Percentiles rank a stretch among this genome's conserved stretches.
Evolutionary conservation across 768 basidiomycete genomes (phyloP).

Genomic region (Tylopilus vinaceipallidus): DNA sequence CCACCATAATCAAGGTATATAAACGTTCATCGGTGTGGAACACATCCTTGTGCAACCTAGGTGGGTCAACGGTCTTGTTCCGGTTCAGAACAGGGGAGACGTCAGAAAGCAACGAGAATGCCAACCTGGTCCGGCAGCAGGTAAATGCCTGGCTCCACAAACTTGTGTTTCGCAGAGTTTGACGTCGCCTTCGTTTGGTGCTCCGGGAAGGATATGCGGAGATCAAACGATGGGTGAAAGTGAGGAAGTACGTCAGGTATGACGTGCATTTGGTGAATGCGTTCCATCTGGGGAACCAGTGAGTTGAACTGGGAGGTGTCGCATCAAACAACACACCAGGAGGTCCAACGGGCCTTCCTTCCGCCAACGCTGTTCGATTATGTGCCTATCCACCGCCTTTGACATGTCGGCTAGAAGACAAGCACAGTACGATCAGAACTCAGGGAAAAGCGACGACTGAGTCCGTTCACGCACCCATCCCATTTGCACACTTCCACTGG

Average conservation of each 20-base stretch:
- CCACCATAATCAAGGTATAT: constrained; percentile 88
- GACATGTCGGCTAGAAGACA: constrained; percentile 59
- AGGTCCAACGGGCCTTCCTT: constrained; percentile 81
- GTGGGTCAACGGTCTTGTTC: constrained; percentile 59
- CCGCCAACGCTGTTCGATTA: constrained; percentile 83
- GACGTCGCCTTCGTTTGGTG: constrained; percentile 17
- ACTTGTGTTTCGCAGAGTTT: constrained; percentile 27
- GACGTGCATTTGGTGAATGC: constrained; percentile 87
- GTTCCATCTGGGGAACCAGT: constrained; percentile 69
- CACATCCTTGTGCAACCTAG: constrained; percentile 66
- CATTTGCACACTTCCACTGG: constrained; percentile 75
- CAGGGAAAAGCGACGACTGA: not conserved
- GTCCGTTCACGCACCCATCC: constrained; percentile 58
- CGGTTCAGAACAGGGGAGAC: constrained; percentile 1
- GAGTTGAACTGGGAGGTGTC: not conserved
- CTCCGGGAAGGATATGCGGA: constrained; percentile 61
- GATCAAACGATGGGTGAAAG: constrained; percentile 70
- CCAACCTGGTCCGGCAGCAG: constrained; percentile 66
- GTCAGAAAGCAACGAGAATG: not conserved
- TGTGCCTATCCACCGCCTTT: constrained; percentile 70
- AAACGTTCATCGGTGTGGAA: constrained; percentile 79
- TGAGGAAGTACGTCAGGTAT: constrained; percentile 81
- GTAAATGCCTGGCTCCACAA: constrained; percentile 71
- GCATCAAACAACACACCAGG: constrained; percentile 44
- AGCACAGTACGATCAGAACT: not conserved